Conservation (phyloP, 768 basidiomycete species). For the Guyanaporus albipodus region DNA sequence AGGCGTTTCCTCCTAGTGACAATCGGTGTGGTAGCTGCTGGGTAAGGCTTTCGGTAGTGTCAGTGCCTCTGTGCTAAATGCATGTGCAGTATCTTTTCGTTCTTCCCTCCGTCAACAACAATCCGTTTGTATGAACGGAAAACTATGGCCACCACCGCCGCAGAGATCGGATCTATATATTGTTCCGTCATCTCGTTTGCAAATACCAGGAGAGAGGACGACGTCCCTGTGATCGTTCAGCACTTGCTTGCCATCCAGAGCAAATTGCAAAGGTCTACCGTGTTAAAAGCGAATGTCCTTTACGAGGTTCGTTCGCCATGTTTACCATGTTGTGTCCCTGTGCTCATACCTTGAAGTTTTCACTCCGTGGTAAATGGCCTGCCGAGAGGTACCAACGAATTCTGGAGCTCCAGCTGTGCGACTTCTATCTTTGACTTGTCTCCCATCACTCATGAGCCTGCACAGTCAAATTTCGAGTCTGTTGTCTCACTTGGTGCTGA, state of each 20-base stretch:
- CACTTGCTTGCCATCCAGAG: slow-evolving; percentile 67
- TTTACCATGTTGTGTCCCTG: not conserved
- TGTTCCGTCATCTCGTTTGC: slow-evolving; percentile 76
- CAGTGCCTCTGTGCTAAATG: slow-evolving; percentile 1
- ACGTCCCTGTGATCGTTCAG: slow-evolving; percentile 53
- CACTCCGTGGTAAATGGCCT: slow-evolving; percentile 78
- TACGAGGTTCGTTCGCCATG: slow-evolving; percentile 52
- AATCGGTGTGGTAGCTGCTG: slow-evolving; percentile 71
- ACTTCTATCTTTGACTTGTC: not conserved
- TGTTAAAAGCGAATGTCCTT: slow-evolving; percentile 52
- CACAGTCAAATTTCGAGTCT: slow-evolving; percentile 63
- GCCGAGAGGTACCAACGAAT: slow-evolving; percentile 69
- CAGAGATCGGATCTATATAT: slow-evolving; percentile 67
- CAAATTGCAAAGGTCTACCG: slow-evolving; percentile 62
- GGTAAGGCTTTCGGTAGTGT: slow-evolving; percentile 40
- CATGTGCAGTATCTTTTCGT: slow-evolving; percentile 52
- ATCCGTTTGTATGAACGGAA: slow-evolving; percentile 70
- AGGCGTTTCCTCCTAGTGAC: slow-evolving; percentile 65
- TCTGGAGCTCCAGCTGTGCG: slow-evolving; percentile 64
- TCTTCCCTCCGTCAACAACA: slow-evolving; percentile 66
- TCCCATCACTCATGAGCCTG: slow-evolving; percentile 2
- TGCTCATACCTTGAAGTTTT: slow-evolving; percentile 46
- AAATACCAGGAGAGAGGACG: slow-evolving; percentile 47
- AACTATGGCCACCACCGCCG: slow-evolving; percentile 61
- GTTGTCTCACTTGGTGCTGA: slow-evolving; percentile 70